These are phyloP conservation scores for Epichloe gansuensis DNA, from an alignment of 2,329 filamentous ascomycete species.

Conservation along the genomic window DNA sequence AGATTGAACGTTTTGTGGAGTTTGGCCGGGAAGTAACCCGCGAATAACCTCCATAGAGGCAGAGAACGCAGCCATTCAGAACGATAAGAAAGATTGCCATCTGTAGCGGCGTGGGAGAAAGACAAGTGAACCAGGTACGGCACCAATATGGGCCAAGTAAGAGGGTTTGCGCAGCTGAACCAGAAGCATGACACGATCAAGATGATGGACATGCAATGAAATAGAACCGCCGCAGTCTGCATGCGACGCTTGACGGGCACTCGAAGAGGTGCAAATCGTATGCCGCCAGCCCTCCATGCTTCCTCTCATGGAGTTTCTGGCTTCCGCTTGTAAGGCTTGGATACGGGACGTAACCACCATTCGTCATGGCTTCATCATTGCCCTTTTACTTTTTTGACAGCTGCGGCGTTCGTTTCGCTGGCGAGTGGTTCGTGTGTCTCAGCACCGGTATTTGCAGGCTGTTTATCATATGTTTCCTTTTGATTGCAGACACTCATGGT, in stretches of 20 bases:
- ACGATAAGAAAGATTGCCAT: constrained; percentile 63
- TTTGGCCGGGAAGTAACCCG: constrained; percentile 80
- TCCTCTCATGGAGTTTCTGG: constrained; percentile 14
- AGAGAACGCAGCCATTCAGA: constrained; percentile 62
- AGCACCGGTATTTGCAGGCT: background rate
- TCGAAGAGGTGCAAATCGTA: constrained; percentile 74
- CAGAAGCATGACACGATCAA: constrained; percentile 70
- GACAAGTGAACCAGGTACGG: constrained; percentile 77
- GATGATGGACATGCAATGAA: constrained; percentile 62
- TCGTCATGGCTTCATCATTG: background rate
- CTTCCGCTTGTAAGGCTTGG: constrained; percentile 15
- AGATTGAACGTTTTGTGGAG: constrained; percentile 77
- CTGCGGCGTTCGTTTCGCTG: background rate
- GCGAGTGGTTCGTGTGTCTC: background rate
- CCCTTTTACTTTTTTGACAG: background rate
- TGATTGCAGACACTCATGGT: background rate
- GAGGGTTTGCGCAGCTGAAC: constrained; percentile 77
- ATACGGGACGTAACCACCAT: constrained; percentile 13
- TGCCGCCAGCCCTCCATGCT: constrained; percentile 35
- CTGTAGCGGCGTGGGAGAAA: constrained; percentile 63
- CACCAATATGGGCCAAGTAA: constrained; percentile 72
- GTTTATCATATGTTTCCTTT: background rate
- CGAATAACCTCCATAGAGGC: constrained; percentile 77
- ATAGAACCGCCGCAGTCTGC: constrained; percentile 67
- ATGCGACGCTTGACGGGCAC: constrained; percentile 59